Base-by-base conservation (phyloP, 179 eudicot species). In the Monotropa hypopitys region DNA sequence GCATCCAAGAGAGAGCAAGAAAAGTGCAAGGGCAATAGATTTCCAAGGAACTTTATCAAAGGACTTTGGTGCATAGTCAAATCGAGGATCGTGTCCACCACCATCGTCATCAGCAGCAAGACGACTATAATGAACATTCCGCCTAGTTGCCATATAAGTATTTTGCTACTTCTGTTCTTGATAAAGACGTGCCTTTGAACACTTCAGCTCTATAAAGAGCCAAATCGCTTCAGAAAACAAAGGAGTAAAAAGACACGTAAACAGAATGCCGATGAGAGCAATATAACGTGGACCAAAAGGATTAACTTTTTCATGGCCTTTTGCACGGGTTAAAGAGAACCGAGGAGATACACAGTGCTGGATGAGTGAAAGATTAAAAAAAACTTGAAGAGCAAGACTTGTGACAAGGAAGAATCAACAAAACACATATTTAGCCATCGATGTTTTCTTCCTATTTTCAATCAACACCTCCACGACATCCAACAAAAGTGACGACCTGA, bases 1-100 rank as follows among this genome's bases (percentile, higher is more conserved):
- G 28, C 80, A 86, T 5, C 98, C 98, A 56, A 94, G 89, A 28
- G 83, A 62, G 43, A 94, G 90, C 46, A 94, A 84, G 77, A 94
- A 92, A 69, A 94, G 67, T 2, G 98, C 97, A 32, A 94, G 94
- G 47, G 80, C 79, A 78, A 94, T 88, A 28, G 97, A 94, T 83
- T 88, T 94, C 97, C 97, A 94, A 13, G 98, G 98, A 74, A 94
- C 84, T 83, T 79, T 88, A 67, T 94, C 91, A 15, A 85, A 77
- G 53, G 83, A 54, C 76, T 78, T 88, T n/a, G 97, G 98, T 1
- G 84, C 73, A 77, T 90, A 94, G 81, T 92, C 94, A 79, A 83
- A 92, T 54, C 98, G 87, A 80, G 93, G 88, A 82, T 94, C 98
- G 59, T 84, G 56, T 18, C 71, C 81, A 62, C 68, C 74, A 62